Conservation (phyloP, 139 green algal species). For the Coelastrella sp. region DNA sequence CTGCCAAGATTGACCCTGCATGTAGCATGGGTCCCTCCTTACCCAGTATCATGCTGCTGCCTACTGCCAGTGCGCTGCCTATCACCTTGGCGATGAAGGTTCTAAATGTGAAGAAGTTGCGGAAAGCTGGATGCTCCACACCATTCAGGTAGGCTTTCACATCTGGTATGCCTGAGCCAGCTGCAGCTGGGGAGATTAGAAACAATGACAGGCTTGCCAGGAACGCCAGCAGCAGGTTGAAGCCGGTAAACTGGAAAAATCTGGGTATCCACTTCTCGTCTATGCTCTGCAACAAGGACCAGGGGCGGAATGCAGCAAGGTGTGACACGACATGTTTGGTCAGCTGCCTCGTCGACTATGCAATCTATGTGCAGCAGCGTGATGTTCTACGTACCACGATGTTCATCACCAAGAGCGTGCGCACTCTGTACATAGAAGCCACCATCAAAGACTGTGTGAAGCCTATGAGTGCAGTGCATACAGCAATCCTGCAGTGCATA, state of each 20-base stretch:
- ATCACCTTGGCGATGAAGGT: conserved; percentile 75
- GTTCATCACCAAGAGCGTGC: conserved; percentile 50
- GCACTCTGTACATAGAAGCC: conserved; percentile 60
- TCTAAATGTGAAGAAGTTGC: conserved; percentile 70
- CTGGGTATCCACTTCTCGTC: conserved; percentile 52
- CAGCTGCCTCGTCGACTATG: neutral
- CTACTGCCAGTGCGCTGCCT: conserved; percentile 65
- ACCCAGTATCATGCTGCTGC: conserved; percentile 65
- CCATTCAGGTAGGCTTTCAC: conserved; percentile 74
- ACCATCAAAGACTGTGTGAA: conserved; percentile 71
- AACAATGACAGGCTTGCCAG: conserved; percentile 58
- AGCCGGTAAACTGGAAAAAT: conserved; percentile 61
- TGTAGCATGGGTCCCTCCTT: conserved; percentile 75
- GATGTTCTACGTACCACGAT: conserved; percentile 50
- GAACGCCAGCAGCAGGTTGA: conserved; percentile 65
- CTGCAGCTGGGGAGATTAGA: conserved; percentile 65
- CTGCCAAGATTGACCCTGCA: conserved; percentile 70
- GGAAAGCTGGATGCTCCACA: conserved; percentile 61
- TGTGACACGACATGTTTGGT: no score
- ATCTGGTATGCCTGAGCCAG: conserved; percentile 71
- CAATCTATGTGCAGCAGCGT: no score
- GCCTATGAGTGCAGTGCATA: conserved; percentile 62
- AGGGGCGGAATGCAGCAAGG: neutral
- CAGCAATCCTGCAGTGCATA: conserved; percentile 52
- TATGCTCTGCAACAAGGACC: conserved; percentile 40